These are phyloP conservation scores for Magnaporthales sp. DNA, from an alignment of 2,329 filamentous ascomycete species.

Conservation along the genomic window DNA sequence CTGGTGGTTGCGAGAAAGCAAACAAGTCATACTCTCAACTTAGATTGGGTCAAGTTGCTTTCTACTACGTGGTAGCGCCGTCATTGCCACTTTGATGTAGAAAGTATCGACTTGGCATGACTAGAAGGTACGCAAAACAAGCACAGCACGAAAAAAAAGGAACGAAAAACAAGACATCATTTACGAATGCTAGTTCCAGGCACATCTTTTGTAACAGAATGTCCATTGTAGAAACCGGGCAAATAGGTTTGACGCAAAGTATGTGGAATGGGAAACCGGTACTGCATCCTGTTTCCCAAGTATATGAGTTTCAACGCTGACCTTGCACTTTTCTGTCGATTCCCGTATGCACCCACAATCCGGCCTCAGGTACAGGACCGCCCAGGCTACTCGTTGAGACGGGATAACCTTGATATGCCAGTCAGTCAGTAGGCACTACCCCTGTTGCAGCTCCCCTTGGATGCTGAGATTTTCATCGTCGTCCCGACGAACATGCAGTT, in stretches of 20 bases:
- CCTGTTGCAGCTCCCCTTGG: not conserved
- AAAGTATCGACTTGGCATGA: not conserved
- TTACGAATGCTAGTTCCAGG: no score
- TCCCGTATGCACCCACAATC: no score
- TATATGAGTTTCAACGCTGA: no score
- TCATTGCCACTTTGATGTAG: not conserved
- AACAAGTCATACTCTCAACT: not conserved
- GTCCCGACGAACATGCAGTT: not conserved
- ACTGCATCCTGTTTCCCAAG: no score
- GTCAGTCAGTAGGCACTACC: not conserved
- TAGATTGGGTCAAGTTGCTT: not conserved
- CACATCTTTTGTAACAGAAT: not conserved
- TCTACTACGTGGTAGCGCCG: not conserved
- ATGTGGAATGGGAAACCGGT: no score
- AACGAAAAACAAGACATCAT: no score
- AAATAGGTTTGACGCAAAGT: no score
- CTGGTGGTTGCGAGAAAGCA: not conserved
- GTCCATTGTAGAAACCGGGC: no score
- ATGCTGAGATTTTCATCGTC: not conserved
- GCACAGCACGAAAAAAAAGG: no score
- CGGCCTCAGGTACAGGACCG: no score
- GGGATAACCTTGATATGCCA: not conserved
- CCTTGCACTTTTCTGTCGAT: no score
- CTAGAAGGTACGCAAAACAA: not conserved
- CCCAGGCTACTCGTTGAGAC: not conserved